Conservation (phyloP, 208 protist genomes). For the Wallacemonas sp. region DNA sequence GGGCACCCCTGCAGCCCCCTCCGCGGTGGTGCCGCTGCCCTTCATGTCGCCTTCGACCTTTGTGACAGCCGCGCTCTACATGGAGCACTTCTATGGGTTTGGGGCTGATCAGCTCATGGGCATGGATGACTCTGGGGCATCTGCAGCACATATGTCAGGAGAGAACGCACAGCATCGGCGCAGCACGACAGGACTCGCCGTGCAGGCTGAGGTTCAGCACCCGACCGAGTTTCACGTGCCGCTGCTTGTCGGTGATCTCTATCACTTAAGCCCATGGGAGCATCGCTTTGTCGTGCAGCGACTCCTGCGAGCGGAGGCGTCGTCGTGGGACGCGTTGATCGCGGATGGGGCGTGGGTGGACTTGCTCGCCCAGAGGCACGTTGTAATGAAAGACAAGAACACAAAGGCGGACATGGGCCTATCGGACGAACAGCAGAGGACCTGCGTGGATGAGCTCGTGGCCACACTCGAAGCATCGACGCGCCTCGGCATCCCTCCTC, state of each 20-base stretch:
- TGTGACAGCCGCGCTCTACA: slow-evolving; percentile 55
- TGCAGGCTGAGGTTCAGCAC: neutral
- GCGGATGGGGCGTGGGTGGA: slow-evolving; percentile 57
- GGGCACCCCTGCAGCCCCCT: neutral
- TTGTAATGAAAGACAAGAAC: neutral
- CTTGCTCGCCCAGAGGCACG: no score
- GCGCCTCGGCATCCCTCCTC: slow-evolving; percentile 38
- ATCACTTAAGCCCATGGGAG: slow-evolving; percentile 60
- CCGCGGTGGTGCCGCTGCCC: slow-evolving; percentile 32
- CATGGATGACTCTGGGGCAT: neutral
- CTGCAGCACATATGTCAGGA: neutral
- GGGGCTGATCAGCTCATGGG: neutral
- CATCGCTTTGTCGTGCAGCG: slow-evolving; percentile 49
- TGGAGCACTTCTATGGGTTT: slow-evolving; percentile 72
- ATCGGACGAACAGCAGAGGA: neutral
- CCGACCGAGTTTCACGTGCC: slow-evolving; percentile 33
- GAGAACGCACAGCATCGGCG: neutral
- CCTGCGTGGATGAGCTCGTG: slow-evolving; percentile 33
- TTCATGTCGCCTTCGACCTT: slow-evolving; percentile 39
- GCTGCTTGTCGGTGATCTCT: slow-evolving; percentile 47
- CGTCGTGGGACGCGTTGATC: neutral
- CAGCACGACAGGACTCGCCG: neutral
- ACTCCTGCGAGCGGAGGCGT: slow-evolving; percentile 23
- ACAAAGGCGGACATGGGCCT: neutral
- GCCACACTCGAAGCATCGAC: slow-evolving; percentile 54